Percentiles rank a stretch among this genome's conserved stretches.
Conservation (phyloP, 2,329 filamentous ascomycete species). For the Ceratocystis alfenasii region DNA sequence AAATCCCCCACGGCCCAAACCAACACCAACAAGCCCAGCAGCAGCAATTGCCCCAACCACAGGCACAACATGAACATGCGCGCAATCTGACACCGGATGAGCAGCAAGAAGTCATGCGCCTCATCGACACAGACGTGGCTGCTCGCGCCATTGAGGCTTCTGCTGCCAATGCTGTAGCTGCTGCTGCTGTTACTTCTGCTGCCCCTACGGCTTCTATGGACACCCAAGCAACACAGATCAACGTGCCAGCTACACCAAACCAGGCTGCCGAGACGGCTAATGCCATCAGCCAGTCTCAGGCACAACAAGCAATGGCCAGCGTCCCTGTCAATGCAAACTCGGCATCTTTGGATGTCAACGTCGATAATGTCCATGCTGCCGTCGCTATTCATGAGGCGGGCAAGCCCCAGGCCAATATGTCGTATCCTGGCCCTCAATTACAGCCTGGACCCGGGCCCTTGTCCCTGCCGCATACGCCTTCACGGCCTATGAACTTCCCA, state of each 20-base stretch:
- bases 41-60: conserved; percentile 3
- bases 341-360: conserved; percentile 44
- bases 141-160: conserved; percentile 20
- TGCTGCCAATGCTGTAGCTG: conserved; percentile 33
- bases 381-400: conserved; percentile 18
- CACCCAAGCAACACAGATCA: conserved; percentile 16
- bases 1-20: conserved; percentile 9
- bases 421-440: conserved; percentile 41
- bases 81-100: conserved; percentile 14
- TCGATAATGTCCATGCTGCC: conserved; percentile 29
- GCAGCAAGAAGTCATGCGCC: conserved; percentile 20
- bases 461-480: conserved; percentile 35
- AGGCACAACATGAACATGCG: conserved; percentile 11
- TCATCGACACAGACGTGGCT: conserved; percentile 20
- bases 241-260: conserved; percentile 29
- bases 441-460: conserved; percentile 29
- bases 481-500: conserved; percentile 46
- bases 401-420: conserved; percentile 41
- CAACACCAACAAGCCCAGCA: conserved; percentile 13
- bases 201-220: conserved; percentile 21
- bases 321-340: conserved; percentile 40
- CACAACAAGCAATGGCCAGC: conserved; percentile 38
- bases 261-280: conserved; percentile 28
- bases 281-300: conserved; percentile 37
- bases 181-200: conserved; percentile 40